phyloP scores from a whole-genome alignment of 345 rosid genomes.

The Euclidium syriacum region DNA sequence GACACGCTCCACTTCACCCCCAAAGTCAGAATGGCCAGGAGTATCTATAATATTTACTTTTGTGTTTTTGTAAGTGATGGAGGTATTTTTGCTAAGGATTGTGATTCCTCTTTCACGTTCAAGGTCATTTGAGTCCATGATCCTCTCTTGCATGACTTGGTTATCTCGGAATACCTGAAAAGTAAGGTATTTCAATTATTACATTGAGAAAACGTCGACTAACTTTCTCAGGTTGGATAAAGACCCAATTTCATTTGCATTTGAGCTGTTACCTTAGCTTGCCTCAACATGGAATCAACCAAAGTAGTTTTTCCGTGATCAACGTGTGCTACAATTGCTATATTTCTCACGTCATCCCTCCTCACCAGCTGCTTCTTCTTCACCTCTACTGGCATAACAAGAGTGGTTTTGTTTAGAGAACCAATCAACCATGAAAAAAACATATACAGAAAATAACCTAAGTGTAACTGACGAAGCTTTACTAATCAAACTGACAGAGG shows the following conservation, averaged over 20 bases:
- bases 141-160: slow-evolving; percentile 81
- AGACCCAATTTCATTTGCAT: not conserved
- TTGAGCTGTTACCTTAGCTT: slow-evolving; percentile 61
- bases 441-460: not conserved
- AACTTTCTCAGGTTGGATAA: not conserved
- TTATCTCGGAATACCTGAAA: slow-evolving; percentile 92
- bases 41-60: slow-evolving; percentile 94
- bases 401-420: slow-evolving; percentile 10
- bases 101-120: slow-evolving; percentile 99
- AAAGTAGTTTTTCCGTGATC: slow-evolving; percentile 98
- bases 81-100: slow-evolving; percentile 92
- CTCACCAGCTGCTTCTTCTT: slow-evolving; percentile 67
- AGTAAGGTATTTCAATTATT: not conserved
- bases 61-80: slow-evolving; percentile 76
- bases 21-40: slow-evolving; percentile 98
- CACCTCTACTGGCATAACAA: slow-evolving; percentile 49
- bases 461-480: not conserved
- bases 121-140: slow-evolving; percentile 96
- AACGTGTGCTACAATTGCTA: slow-evolving; percentile 96
- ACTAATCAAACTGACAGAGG: not conserved
- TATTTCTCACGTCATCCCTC: slow-evolving; percentile 77
- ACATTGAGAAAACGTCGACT: not conserved
- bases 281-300: slow-evolving; percentile 95
- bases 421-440: not conserved
- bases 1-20: slow-evolving; percentile 99